Evolutionary conservation across 768 basidiomycete species (phyloP).

Genomic region (Hysterangium stoloniferum): DNA sequence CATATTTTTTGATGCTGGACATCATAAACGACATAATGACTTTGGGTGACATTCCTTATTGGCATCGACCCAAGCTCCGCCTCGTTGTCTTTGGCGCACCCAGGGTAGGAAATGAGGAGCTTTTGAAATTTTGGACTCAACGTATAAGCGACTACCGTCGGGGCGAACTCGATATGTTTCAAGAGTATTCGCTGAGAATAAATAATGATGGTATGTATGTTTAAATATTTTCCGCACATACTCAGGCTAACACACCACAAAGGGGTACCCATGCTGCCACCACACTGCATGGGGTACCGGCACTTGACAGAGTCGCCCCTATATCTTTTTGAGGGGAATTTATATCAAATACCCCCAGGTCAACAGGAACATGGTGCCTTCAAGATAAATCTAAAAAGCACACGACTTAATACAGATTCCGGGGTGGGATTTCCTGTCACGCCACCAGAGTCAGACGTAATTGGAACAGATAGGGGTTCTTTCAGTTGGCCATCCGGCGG

Average conservation of each 20-base stretch:
- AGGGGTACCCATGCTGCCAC: slow-evolving; percentile 57
- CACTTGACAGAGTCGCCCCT: slow-evolving; percentile 43
- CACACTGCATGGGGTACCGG: slow-evolving; percentile 40
- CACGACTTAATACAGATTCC: too few relatives aligned
- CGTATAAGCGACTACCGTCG: slow-evolving; percentile 28
- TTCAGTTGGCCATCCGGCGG: slow-evolving; percentile 45
- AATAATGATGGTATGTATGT: slow-evolving; percentile 45
- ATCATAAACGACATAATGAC: slow-evolving; percentile 25
- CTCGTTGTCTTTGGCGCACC: slow-evolving; percentile 46
- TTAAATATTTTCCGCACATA: too few relatives aligned
- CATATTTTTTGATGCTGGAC: slow-evolving; percentile 43
- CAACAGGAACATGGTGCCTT: slow-evolving; percentile 44
- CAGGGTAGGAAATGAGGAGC: slow-evolving; percentile 36
- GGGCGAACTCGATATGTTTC: slow-evolving; percentile 31
- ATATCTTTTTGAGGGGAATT: slow-evolving; percentile 39
- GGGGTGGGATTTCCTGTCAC: neutral
- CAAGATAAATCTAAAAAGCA: slow-evolving; percentile 18
- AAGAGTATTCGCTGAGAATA: slow-evolving; percentile 44
- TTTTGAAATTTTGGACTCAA: slow-evolving; percentile 36
- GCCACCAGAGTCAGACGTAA: neutral
- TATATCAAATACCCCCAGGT: slow-evolving; percentile 39
- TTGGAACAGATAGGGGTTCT: too few relatives aligned
- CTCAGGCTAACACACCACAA: neutral
- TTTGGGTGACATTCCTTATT: slow-evolving; percentile 20
- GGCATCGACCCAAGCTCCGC: slow-evolving; percentile 28